These are phyloP conservation scores for Mucuna pruriens DNA, from an alignment of 306 rosid species.

Conservation along the genomic window DNA sequence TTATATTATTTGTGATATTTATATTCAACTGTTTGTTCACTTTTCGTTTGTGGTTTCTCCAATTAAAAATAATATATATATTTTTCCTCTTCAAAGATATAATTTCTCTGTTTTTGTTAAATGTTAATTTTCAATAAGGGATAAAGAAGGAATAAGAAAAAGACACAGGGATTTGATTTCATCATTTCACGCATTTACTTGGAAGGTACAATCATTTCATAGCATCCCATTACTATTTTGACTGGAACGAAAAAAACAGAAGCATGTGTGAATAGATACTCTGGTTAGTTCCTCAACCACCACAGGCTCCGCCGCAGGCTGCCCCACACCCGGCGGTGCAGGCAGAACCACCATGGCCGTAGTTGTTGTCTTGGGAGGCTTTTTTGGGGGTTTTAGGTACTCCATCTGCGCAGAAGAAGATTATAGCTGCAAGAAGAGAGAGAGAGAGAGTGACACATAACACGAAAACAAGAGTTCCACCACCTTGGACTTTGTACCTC, in stretches of 20 bases:
- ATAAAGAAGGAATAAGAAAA: neutral
- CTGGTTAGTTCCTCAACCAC: too few relatives aligned
- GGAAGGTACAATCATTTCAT: too few relatives aligned
- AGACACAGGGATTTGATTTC: too few relatives aligned
- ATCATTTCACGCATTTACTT: too few relatives aligned
- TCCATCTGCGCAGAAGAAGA: constrained; percentile 76
- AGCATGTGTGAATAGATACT: too few relatives aligned
- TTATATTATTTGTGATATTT: too few relatives aligned
- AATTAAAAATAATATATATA: neutral
- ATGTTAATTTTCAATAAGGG: neutral
- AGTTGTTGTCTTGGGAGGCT: constrained; percentile 37
- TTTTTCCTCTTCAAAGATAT: neutral
- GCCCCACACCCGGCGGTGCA: too few relatives aligned
- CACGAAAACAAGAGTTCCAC: constrained; percentile 36
- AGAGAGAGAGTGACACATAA: constrained; percentile 54
- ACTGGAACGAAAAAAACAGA: too few relatives aligned
- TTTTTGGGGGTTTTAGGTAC: constrained; percentile 49
- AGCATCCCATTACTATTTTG: too few relatives aligned
- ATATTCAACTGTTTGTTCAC: too few relatives aligned
- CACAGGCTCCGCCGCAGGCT: too few relatives aligned
- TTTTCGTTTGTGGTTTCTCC: neutral
- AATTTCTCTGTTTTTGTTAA: neutral
- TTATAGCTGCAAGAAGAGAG: constrained; percentile 49
- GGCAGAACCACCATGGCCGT: constrained; percentile 44
- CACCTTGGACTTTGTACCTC: neutral